Conservation (phyloP, 345 rosid genomes). For the Sonneratia alba region DNA sequence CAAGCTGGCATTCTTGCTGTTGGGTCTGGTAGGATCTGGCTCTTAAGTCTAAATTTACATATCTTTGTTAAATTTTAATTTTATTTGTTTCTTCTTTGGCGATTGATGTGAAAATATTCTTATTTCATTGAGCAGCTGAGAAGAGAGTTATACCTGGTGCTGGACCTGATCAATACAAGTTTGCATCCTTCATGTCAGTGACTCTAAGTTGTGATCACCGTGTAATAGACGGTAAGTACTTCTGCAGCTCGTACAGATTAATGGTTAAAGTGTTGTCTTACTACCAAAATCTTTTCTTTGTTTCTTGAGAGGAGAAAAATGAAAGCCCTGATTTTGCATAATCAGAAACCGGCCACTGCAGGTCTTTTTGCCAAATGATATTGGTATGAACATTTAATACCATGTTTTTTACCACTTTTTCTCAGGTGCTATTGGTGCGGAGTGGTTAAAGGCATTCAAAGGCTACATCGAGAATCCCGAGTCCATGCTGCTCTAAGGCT, state of each 20-base stretch:
- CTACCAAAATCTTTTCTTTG: neutral
- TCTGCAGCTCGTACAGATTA: neutral
- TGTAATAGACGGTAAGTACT: slow-evolving; percentile 68
- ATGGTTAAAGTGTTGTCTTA: neutral
- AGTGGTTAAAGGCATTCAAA: slow-evolving; percentile 92
- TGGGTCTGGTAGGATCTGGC: slow-evolving; percentile 55
- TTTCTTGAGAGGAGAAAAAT: neutral
- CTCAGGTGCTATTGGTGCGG: slow-evolving; percentile 87
- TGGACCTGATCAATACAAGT: slow-evolving; percentile 51
- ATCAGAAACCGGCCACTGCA: neutral
- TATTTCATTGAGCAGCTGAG: slow-evolving; percentile 50
- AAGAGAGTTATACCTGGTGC: slow-evolving; percentile 74
- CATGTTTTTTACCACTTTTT: slow-evolving; percentile 6
- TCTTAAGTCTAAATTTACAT: neutral
- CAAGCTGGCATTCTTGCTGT: slow-evolving; percentile 92
- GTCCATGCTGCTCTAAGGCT: slow-evolving; percentile 73
- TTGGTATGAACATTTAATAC: neutral
- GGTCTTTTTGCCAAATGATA: neutral
- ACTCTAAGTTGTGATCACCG: slow-evolving; percentile 97
- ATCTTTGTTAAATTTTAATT: neutral
- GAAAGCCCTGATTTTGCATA: neutral
- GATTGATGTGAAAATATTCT: neutral
- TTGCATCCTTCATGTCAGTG: slow-evolving; percentile 76
- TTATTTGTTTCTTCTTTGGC: slow-evolving; percentile 5
- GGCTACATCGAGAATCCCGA: slow-evolving; percentile 87